Conservation (phyloP, 495 filamentous ascomycete species). For the Lophiotrema nucula region DNA sequence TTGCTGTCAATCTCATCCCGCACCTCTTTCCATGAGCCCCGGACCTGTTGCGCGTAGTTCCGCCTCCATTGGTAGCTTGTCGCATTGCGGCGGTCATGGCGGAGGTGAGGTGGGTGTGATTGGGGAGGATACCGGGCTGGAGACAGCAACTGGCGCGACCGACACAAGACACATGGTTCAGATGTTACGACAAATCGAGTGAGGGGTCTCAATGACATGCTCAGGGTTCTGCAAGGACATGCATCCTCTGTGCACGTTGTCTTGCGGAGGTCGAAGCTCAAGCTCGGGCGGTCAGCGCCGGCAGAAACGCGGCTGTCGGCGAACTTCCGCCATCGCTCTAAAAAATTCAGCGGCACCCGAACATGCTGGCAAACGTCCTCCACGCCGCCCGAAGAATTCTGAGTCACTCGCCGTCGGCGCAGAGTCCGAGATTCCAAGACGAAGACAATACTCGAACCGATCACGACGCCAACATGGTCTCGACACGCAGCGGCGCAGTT, state of each 20-base stretch:
- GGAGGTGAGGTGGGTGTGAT: too few species aligned
- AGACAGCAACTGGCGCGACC: constrained; percentile 4
- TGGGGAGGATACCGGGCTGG: too few species aligned
- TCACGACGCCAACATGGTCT: constrained; percentile 22
- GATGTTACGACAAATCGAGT: neutral
- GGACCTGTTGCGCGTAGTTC: neutral
- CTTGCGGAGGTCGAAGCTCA: neutral
- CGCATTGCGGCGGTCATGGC: too few species aligned
- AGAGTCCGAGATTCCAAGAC: constrained; percentile 2
- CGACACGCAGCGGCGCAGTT: constrained; percentile 22
- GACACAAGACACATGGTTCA: constrained; percentile 20
- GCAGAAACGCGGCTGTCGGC: constrained; percentile 12
- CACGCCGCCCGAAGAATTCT: constrained; percentile 21
- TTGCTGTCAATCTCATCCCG: neutral
- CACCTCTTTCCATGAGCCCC: neutral
- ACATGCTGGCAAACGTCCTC: constrained; percentile 27
- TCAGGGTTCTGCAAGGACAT: too few species aligned
- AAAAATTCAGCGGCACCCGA: constrained; percentile 13
- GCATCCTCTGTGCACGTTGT: too few species aligned
- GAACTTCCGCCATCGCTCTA: constrained; percentile 8
- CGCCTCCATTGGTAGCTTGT: neutral
- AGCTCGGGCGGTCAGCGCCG: constrained; percentile 5
- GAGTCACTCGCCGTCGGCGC: constrained; percentile 23
- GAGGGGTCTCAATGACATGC: neutral
- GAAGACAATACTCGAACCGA: constrained; percentile 3